Conservation (phyloP, 2,329 filamentous ascomycete genomes). For the Aphanoascus verrucosus region DNA sequence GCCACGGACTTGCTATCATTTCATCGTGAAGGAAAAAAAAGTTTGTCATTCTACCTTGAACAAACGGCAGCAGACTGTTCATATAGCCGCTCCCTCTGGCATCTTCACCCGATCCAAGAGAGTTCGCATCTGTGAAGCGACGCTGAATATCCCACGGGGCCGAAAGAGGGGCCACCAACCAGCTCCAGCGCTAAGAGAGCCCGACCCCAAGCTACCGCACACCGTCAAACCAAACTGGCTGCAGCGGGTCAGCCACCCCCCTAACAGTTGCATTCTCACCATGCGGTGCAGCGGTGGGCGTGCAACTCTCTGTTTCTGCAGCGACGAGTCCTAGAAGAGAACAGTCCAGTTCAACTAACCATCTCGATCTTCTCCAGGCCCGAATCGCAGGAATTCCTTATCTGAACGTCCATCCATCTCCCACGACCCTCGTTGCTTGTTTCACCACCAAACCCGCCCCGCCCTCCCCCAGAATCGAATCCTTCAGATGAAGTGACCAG, state of each 20-base stretch:
- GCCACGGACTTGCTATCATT: too few species aligned
- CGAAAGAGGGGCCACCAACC: constrained; percentile 5
- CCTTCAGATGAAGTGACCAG: background rate
- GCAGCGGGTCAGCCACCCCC: constrained; percentile 13
- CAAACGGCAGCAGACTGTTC: background rate
- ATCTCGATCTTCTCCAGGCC: constrained; percentile 18
- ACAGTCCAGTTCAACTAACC: constrained; percentile 13
- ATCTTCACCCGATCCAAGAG: background rate
- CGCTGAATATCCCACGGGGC: background rate
- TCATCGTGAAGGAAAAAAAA: too few species aligned
- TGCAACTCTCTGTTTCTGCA: constrained; percentile 7
- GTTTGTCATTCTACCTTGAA: background rate
- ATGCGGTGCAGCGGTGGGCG: constrained; percentile 5
- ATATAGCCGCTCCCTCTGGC: background rate
- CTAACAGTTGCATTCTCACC: constrained; percentile 10
- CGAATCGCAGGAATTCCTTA: constrained; percentile 12
- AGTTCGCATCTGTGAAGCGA: background rate
- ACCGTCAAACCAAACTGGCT: background rate
- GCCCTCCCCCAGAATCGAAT: background rate
- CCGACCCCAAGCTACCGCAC: background rate
- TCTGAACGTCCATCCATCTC: background rate
- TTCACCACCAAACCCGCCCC: constrained; percentile 8
- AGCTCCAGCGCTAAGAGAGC: background rate
- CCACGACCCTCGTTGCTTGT: constrained; percentile 12
- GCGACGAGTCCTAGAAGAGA: background rate